Conservation (phyloP, 2,329 filamentous ascomycete species). For the Neopestalotiopsis sp. region DNA sequence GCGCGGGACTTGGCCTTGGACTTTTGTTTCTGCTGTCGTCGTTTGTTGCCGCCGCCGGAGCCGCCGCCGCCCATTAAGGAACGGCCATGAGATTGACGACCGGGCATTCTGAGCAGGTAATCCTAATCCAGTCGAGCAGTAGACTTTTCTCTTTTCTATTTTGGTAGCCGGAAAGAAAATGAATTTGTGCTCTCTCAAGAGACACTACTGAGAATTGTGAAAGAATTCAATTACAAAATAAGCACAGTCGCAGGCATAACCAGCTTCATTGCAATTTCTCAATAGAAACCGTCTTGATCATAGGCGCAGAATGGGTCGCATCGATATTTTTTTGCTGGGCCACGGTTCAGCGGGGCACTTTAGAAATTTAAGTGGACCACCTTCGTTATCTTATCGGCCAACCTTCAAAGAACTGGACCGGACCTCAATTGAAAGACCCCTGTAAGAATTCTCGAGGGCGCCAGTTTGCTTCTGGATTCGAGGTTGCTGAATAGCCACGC, state of each 20-base stretch:
- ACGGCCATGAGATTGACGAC: slow-evolving; percentile 63
- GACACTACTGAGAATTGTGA: neutral
- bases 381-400: slow-evolving; percentile 7
- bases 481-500: neutral
- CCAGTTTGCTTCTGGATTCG: neutral
- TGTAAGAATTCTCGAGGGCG: slow-evolving; percentile 14
- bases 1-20: slow-evolving; percentile 54
- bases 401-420: neutral
- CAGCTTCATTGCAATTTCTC: neutral
- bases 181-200: neutral
- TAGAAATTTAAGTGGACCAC: slow-evolving; percentile 4
- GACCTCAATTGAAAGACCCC: neutral
- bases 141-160: no score
- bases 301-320: slow-evolving; percentile 23
- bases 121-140: neutral
- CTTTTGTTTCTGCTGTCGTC: slow-evolving; percentile 49
- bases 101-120: slow-evolving; percentile 50
- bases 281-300: neutral
- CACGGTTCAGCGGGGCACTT: slow-evolving; percentile 11
- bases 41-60: slow-evolving; percentile 38
- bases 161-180: no score
- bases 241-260: neutral
- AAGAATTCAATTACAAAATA: neutral
- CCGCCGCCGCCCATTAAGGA: slow-evolving; percentile 43
- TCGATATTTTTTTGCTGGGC: slow-evolving; percentile 29